Conservation (phyloP, 1,139 yeast genomes). For the Kodamaea fungicola region DNA sequence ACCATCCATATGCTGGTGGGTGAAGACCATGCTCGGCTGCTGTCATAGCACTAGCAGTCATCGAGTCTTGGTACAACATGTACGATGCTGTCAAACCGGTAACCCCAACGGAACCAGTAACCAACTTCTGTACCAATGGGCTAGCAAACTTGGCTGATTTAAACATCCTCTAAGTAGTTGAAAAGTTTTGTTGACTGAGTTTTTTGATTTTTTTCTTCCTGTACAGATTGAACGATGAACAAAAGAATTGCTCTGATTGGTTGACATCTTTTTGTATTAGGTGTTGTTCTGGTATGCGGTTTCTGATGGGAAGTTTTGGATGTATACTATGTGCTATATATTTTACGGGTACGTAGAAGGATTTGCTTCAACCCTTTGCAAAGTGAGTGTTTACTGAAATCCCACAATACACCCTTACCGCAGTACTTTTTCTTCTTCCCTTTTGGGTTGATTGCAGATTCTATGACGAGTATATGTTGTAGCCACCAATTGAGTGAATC, state of each 20-base stretch:
- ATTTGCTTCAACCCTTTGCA: too few species aligned
- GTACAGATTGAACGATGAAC: conserved; percentile 5
- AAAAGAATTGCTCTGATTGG: conserved; percentile 8
- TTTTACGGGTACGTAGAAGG: too few species aligned
- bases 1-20: conserved; percentile 90
- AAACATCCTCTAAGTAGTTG: conserved; percentile 6
- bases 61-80: conserved; percentile 72
- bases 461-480: too few species aligned
- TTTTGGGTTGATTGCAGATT: too few species aligned
- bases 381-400: too few species aligned
- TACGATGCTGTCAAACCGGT: conserved; percentile 73
- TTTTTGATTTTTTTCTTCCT: conserved; percentile 2
- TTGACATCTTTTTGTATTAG: neutral
- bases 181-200: conserved; percentile 5
- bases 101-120: conserved; percentile 63
- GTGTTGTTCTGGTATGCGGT: too few species aligned
- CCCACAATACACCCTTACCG: too few species aligned
- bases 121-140: conserved; percentile 50
- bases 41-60: conserved; percentile 93
- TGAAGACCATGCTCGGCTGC: conserved; percentile 99
- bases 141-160: conserved; percentile 8
- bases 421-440: too few species aligned
- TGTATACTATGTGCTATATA: too few species aligned
- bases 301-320: too few species aligned
- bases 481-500: too few species aligned